Conservation (phyloP, 176 grass and related monocot species). For the Musa beccarii region DNA sequence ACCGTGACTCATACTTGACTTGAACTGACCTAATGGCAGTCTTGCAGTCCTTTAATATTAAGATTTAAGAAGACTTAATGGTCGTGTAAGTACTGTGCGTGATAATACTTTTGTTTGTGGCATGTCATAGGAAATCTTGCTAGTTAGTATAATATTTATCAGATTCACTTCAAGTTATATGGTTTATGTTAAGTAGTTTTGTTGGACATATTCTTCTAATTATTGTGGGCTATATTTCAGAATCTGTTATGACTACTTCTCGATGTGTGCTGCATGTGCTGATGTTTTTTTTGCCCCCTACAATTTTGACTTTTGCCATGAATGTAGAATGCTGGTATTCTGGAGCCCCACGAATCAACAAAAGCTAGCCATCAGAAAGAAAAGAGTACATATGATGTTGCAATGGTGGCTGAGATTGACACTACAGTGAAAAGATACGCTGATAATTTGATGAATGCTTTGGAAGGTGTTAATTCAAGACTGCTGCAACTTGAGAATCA, state of each 20-base stretch:
- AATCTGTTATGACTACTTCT: neutral
- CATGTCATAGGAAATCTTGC: neutral
- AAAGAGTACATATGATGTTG: slow-evolving; percentile 32
- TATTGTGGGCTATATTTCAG: too few relatives aligned
- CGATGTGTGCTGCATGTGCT: neutral
- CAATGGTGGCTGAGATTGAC: slow-evolving; percentile 63
- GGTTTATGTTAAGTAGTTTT: neutral
- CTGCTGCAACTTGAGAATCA: slow-evolving; percentile 64
- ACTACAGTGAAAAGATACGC: slow-evolving; percentile 70
- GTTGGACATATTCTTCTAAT: neutral
- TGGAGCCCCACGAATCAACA: slow-evolving; percentile 42
- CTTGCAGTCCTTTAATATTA: neutral
- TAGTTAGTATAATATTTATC: neutral
- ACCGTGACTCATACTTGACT: too few relatives aligned
- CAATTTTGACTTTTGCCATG: neutral
- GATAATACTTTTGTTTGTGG: neutral
- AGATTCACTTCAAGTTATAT: neutral
- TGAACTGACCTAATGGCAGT: too few relatives aligned
- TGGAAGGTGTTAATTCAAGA: slow-evolving; percentile 68
- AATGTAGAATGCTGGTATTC: slow-evolving; percentile 35
- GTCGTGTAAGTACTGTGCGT: neutral
- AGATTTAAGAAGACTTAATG: neutral
- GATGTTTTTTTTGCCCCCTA: neutral
- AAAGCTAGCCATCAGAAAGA: slow-evolving; percentile 51
- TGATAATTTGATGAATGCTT: slow-evolving; percentile 65